Conservation (phyloP, 1,284 basidiomycete species). For the Malassezia psittaci region DNA sequence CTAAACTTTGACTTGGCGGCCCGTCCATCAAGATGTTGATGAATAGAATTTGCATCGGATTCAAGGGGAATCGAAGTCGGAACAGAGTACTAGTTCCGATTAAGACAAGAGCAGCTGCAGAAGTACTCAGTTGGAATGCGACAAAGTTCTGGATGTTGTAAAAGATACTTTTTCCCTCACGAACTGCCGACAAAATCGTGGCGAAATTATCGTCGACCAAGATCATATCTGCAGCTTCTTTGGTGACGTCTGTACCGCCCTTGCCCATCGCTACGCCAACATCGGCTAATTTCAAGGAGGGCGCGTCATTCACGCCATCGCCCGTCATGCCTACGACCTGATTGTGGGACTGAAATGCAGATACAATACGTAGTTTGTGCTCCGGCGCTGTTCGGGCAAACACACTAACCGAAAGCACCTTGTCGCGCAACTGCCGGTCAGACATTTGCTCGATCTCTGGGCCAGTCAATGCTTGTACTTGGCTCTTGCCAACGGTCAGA, state of each 20-base stretch:
- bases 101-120: slow-evolving; percentile 82
- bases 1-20: slow-evolving; percentile 89
- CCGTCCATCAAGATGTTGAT: slow-evolving; percentile 99
- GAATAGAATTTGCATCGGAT: slow-evolving; percentile 97
- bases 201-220: slow-evolving; percentile 95
- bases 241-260: slow-evolving; percentile 92
- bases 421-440: slow-evolving; percentile 68
- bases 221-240: slow-evolving; percentile 93
- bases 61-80: slow-evolving; percentile 78
- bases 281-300: slow-evolving; percentile 92
- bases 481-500: slow-evolving; percentile 48
- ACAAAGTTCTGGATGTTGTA: slow-evolving; percentile 98
- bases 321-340: slow-evolving; percentile 94
- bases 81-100: slow-evolving; percentile 88
- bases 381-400: slow-evolving; percentile 89
- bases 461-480: slow-evolving; percentile 61
- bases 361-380: slow-evolving; percentile 94
- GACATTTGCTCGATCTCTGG: slow-evolving; percentile 66
- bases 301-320: slow-evolving; percentile 94
- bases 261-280: slow-evolving; percentile 96
- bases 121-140: slow-evolving; percentile 90
- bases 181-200: slow-evolving; percentile 83
- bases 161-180: slow-evolving; percentile 94
- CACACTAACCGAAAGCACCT: slow-evolving; percentile 69
- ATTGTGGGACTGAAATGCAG: slow-evolving; percentile 78